Evolutionary conservation across 2,329 filamentous ascomycete species (phyloP).

Genomic region (Aspergillus quadricinctus): DNA sequence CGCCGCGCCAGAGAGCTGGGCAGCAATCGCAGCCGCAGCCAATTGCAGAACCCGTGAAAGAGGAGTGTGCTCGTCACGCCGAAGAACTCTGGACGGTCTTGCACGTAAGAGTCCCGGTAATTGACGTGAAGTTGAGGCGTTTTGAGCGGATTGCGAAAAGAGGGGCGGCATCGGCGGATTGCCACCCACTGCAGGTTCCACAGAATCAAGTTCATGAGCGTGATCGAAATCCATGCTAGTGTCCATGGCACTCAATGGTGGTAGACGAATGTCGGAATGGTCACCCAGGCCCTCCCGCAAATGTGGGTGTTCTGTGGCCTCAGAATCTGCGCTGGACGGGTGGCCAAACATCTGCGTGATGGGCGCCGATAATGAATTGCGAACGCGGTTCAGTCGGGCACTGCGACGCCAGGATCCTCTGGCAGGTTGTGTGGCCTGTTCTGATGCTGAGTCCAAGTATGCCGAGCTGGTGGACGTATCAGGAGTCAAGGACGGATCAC

Average conservation of each 20-base stretch:
- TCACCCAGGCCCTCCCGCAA: constrained; percentile 27
- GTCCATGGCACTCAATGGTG: constrained; percentile 36
- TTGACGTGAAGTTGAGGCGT: constrained; percentile 32
- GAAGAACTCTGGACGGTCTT: constrained; percentile 49
- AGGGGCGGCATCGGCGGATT: constrained; percentile 24
- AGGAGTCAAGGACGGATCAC: constrained; percentile 28
- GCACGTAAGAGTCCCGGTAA: constrained; percentile 46
- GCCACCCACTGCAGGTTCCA: constrained; percentile 35
- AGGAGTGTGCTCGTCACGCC: constrained; percentile 59
- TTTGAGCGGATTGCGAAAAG: constrained; percentile 24
- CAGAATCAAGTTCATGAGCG: constrained; percentile 39
- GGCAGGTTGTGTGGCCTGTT: constrained; percentile 23
- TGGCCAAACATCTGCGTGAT: constrained; percentile 44
- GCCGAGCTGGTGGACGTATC: constrained; percentile 25
- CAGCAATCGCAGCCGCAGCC: constrained; percentile 60
- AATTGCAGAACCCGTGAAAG: constrained; percentile 59
- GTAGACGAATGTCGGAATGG: constrained; percentile 30
- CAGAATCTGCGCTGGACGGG: constrained; percentile 22
- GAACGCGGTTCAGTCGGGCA: constrained; percentile 39
- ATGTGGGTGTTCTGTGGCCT: constrained; percentile 25
- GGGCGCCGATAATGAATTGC: constrained; percentile 41
- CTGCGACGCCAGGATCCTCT: constrained; percentile 38
- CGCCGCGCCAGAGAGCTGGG: constrained; percentile 59
- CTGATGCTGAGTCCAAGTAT: constrained; percentile 23
- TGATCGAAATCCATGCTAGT: constrained; percentile 39